Percentiles rank a stretch among this genome's conserved stretches.
phyloP scores from a whole-genome alignment of 768 basidiomycete genomes.

The Infundibulicybe gibba region DNA sequence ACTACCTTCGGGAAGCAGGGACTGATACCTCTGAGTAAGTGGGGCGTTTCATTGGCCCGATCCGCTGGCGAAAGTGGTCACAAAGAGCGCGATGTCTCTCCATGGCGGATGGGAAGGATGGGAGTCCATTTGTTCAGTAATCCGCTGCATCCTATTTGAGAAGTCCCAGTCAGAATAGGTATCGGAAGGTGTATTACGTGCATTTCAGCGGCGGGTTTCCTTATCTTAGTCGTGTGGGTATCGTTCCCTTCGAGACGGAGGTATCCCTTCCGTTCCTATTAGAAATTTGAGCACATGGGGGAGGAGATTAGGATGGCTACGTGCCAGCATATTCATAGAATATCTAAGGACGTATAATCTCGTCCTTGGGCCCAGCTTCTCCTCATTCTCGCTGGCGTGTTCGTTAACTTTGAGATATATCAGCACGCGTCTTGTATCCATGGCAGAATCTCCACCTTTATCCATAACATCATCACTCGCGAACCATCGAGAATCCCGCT shows the following conservation, averaged over 20 bases:
- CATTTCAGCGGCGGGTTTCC: background rate
- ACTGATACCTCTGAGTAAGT: conserved; percentile 3
- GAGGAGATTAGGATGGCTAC: too few species aligned
- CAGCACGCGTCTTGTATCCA: too few species aligned
- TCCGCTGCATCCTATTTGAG: background rate
- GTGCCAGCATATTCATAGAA: too few species aligned
- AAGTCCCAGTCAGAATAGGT: too few species aligned
- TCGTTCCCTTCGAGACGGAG: background rate
- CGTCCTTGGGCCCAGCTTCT: background rate
- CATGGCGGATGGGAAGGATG: background rate
- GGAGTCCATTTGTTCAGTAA: background rate
- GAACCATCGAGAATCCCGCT: background rate
- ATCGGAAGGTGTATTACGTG: background rate
- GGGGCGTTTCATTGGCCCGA: background rate
- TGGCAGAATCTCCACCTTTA: background rate
- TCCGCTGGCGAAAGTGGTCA: conserved; percentile 7
- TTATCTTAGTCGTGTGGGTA: background rate
- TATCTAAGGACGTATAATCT: background rate
- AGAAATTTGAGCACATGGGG: too few species aligned
- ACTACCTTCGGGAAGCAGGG: background rate
- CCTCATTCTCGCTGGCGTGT: background rate
- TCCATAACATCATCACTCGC: background rate
- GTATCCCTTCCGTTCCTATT: background rate
- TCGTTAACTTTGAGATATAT: background rate
- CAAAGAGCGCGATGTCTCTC: conserved; percentile 2